Evolutionary conservation across 257 asterid species (phyloP).

Genomic region (Nicotiana benthamiana): DNA sequence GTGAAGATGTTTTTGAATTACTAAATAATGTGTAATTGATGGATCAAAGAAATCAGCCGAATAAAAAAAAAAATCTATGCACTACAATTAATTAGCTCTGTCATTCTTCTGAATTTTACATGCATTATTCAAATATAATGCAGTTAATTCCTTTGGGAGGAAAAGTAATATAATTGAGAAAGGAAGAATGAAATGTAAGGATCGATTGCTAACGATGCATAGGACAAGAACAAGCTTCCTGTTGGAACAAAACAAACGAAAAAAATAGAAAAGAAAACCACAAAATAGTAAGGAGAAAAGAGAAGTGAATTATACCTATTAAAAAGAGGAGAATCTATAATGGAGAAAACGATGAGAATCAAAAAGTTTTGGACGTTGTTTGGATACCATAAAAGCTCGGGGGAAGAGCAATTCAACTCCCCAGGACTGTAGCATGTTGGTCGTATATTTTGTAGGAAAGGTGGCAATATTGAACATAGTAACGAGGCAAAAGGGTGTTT

Average conservation of each 20-base stretch:
- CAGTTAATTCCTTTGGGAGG: too few species aligned
- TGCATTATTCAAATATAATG: not conserved
- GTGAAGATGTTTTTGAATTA: not conserved
- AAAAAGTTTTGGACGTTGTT: slow-evolving; percentile 19
- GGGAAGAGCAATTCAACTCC: slow-evolving; percentile 13
- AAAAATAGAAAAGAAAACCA: not conserved
- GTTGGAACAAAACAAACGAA: not conserved
- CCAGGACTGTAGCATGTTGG: slow-evolving; percentile 53
- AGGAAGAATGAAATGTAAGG: not conserved
- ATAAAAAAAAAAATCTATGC: not conserved
- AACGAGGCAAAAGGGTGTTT: not conserved
- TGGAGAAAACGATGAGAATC: slow-evolving; percentile 1
- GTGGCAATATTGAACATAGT: not conserved
- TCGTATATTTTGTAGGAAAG: slow-evolving; percentile 22
- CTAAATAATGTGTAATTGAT: not conserved
- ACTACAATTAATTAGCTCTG: not conserved
- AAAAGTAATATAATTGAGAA: not conserved
- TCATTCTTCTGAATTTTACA: not conserved
- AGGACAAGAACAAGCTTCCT: not conserved
- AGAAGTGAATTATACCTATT: not conserved
- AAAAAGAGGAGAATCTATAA: not conserved
- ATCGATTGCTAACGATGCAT: not conserved
- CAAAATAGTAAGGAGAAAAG: not conserved
- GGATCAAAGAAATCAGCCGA: not conserved
- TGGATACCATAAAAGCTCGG: not conserved